Conservation (phyloP, 78 protist species). For the Dictyostelium brefeldianum region DNA sequence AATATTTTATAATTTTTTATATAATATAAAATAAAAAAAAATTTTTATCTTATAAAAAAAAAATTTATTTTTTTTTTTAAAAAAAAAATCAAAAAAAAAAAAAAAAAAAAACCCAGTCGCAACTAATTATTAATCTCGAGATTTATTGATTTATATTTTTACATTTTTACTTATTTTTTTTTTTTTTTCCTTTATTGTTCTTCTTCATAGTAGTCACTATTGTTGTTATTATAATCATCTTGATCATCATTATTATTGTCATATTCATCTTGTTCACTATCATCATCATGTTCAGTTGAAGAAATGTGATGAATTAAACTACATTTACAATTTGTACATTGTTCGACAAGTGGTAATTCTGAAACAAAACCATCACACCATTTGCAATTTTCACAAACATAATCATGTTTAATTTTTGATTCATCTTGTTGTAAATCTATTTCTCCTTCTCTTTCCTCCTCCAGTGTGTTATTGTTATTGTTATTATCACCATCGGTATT, state of each 20-base stretch:
- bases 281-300: neutral
- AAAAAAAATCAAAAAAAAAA: too few species aligned
- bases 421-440: neutral
- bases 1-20: too few species aligned
- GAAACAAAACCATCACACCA: slow-evolving; percentile 26
- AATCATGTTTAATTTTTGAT: neutral
- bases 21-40: too few species aligned
- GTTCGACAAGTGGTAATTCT: neutral
- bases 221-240: too few species aligned
- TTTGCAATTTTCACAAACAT: slow-evolving; percentile 56
- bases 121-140: too few species aligned
- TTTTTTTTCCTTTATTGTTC: neutral
- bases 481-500: neutral
- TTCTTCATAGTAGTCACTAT: neutral
- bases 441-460: too few species aligned
- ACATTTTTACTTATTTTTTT: neutral
- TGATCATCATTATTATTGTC: neutral
- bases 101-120: too few species aligned
- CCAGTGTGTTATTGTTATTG: neutral
- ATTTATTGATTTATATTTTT: neutral
- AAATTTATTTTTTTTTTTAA: neutral
- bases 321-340: slow-evolving; percentile 66
- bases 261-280: slow-evolving; percentile 2
- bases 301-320: slow-evolving; percentile 40
- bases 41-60: neutral